phyloP scores from a whole-genome alignment of 495 filamentous ascomycete genomes.

The Evansstolkia leycettana region DNA sequence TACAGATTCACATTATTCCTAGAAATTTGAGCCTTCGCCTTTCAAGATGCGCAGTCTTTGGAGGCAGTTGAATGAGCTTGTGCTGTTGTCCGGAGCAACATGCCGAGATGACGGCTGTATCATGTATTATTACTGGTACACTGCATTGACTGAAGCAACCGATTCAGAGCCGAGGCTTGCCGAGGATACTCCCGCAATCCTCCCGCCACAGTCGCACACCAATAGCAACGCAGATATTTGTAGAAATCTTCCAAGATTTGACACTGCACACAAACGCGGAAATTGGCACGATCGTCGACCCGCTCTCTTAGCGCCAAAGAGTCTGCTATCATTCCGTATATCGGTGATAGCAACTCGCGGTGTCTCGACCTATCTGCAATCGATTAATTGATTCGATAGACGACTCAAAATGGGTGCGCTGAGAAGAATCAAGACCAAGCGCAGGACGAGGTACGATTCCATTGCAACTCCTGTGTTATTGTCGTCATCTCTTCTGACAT shows the following conservation, averaged over 20 bases:
- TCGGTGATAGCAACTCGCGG: slow-evolving; percentile 24
- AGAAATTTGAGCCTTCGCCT: too few species aligned
- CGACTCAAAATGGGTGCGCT: slow-evolving; percentile 41
- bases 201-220: slow-evolving; percentile 13
- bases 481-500: slow-evolving; percentile 1
- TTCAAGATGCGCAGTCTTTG: too few species aligned
- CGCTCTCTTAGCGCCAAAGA: slow-evolving; percentile 16
- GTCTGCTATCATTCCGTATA: slow-evolving; percentile 26
- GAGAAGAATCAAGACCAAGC: slow-evolving; percentile 46
- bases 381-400: too few species aligned
- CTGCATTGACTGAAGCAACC: slow-evolving; percentile 17
- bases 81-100: slow-evolving; percentile 10
- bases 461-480: not conserved
- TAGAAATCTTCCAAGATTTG: slow-evolving; percentile 11
- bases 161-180: slow-evolving; percentile 39
- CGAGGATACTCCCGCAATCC: slow-evolving; percentile 45
- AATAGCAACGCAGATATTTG: slow-evolving; percentile 22
- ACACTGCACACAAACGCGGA: slow-evolving; percentile 20
- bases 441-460: slow-evolving; percentile 38
- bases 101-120: slow-evolving; percentile 15
- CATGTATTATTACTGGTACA: not conserved
- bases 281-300: slow-evolving; percentile 16
- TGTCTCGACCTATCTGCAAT: slow-evolving; percentile 1
- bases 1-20: too few species aligned
- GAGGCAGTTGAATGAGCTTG: not conserved